phyloP scores from a whole-genome alignment of 2,329 filamentous ascomycete species.

The Dendrostoma leiphaemia region DNA sequence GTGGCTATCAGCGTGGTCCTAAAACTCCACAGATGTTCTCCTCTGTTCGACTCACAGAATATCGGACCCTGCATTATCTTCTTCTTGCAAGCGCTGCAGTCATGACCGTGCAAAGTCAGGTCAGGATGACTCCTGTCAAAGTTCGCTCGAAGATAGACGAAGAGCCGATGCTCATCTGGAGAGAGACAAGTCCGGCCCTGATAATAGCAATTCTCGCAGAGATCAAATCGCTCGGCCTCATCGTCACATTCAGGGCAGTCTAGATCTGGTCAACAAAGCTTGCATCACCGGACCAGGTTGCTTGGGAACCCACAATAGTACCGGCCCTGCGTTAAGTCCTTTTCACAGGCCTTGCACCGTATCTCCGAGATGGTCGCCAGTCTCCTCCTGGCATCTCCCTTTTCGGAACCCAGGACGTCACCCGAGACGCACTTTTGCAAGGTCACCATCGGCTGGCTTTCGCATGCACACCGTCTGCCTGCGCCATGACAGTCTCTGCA shows the following conservation, averaged over 20 bases:
- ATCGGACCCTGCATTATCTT: slow-evolving; percentile 14
- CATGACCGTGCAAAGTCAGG: slow-evolving; percentile 4
- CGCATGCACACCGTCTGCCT: slow-evolving; percentile 10
- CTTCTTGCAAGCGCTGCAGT: slow-evolving; percentile 3
- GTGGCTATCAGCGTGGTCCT: not conserved
- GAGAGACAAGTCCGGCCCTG: slow-evolving; percentile 10
- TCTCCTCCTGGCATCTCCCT: slow-evolving; percentile 12
- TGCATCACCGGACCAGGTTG: rapidly evolving
- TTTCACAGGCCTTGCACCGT: slow-evolving; percentile 10
- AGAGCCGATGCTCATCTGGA: slow-evolving; percentile 10
- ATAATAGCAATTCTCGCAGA: slow-evolving; percentile 16
- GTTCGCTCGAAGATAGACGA: slow-evolving; percentile 15
- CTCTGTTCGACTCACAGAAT: slow-evolving; percentile 3
- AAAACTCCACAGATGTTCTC: no score
- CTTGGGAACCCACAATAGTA: slow-evolving; percentile 10
- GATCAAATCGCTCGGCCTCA: not conserved
- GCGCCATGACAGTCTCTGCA: slow-evolving; percentile 11
- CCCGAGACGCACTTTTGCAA: slow-evolving; percentile 16
- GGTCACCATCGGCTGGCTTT: slow-evolving; percentile 10
- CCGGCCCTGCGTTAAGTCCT: slow-evolving; percentile 9
- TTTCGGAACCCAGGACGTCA: slow-evolving; percentile 11
- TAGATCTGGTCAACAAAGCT: not conserved
- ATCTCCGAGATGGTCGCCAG: slow-evolving; percentile 11
- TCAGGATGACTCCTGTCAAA: slow-evolving; percentile 8
- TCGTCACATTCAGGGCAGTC: slow-evolving; percentile 16